These are phyloP conservation scores for Nephelium lappaceum DNA, from an alignment of 345 rosid species.

Conservation along the genomic window DNA sequence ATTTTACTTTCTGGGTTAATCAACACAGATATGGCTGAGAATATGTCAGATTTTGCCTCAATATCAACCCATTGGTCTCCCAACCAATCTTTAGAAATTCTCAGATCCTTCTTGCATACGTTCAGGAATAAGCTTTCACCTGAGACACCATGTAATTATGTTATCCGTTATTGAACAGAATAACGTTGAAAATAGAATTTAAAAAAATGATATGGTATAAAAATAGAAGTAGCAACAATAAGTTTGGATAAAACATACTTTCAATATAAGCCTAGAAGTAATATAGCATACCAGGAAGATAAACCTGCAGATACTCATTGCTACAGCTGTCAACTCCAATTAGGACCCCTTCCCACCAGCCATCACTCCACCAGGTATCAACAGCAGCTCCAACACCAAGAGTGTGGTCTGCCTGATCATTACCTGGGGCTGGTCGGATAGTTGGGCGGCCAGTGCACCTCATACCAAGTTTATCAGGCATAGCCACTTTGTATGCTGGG, in stretches of 20 bases:
- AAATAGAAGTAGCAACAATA: constrained; percentile 7
- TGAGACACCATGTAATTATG: constrained; percentile 35
- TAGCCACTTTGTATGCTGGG: constrained; percentile 67
- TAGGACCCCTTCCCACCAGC: constrained; percentile 99
- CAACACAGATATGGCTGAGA: constrained; percentile 48
- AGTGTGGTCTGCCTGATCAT: constrained; percentile 32
- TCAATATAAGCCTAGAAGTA: constrained; percentile 35
- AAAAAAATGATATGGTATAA: not conserved
- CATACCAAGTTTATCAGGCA: constrained; percentile 84
- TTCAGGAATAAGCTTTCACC: constrained; percentile 71
- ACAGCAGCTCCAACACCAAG: constrained; percentile 67
- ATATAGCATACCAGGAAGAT: constrained; percentile 67
- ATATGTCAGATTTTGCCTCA: constrained; percentile 59
- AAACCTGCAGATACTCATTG: constrained; percentile 56
- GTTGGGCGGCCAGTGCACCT: constrained; percentile 71
- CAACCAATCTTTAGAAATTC: constrained; percentile 84
- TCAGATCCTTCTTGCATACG: constrained; percentile 54
- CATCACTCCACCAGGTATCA: constrained; percentile 99
- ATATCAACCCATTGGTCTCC: constrained; percentile 78
- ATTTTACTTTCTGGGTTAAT: constrained; percentile 46
- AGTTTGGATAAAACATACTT: constrained; percentile 29
- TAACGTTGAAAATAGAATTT: constrained; percentile 17
- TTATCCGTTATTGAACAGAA: constrained; percentile 15
- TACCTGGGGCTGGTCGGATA: constrained; percentile 66
- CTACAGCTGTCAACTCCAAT: constrained; percentile 37